Base-by-base conservation (phyloP, 345 rosid species). In the Populus davidiana region DNA sequence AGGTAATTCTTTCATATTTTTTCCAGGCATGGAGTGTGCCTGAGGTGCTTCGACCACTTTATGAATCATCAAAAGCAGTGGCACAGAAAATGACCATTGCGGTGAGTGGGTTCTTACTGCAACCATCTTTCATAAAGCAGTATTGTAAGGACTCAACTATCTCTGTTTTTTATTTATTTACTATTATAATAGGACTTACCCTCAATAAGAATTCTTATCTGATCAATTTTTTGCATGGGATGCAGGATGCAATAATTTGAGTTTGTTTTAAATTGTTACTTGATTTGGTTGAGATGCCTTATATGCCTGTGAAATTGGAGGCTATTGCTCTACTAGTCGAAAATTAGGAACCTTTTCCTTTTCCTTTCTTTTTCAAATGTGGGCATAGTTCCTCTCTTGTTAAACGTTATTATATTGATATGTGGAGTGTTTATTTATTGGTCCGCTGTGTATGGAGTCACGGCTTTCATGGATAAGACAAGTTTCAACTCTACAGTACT, bases 1-100 rank as follows among this genome's bases (percentile, higher is more conserved):
- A 25, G 38, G 47, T 67, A 38, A 75, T 20, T 74, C 61, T 61
- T 49, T 49, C 56, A 2, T 33, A 11, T 52, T 69, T 8, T 76
- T 72, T 44, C 61, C 79, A 96, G 99, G 98, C 97, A 17, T 94
- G 98, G 99, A 92, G 94, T 76, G 99, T 94, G 75, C 99, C 99
- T 2, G 99, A 96, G 85, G 99, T 96, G 70, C 89, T 96, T 67
- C 89, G 98, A 36, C 97, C 99, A 1, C 93, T 96, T 21, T 96
- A 96, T 43, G 97, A 94, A 85, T 96, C 99, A 63, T 94, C 97
- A 5, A 94, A 89, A 88, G 90, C 90, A 18, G 89, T 96, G 39
- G 99, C 99, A 10, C 99, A 96, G 75, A 92, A 91, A 83, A 88
- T 91, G 88, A 96, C 99, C 16, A 91, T 96, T 44, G 87, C 96